These are phyloP conservation scores for Eucalyptus curtisii DNA, from an alignment of 345 rosid species.

Conservation along the genomic window DNA sequence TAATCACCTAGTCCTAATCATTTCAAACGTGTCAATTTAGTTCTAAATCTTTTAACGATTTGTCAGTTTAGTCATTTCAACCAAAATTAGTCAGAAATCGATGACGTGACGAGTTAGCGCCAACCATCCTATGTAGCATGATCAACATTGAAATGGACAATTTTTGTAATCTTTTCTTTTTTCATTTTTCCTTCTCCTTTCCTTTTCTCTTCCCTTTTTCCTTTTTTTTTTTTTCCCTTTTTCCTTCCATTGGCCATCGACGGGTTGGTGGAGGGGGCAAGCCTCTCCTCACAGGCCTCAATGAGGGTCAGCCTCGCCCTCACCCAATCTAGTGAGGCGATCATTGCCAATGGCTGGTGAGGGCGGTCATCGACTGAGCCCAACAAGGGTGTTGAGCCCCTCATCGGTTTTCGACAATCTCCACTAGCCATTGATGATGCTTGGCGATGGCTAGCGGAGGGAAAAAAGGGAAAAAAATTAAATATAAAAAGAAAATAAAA, in stretches of 20 bases:
- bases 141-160: neutral
- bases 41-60: neutral
- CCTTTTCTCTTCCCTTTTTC: neutral
- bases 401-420: neutral
- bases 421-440: neutral
- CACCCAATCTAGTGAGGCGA: neutral
- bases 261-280: neutral
- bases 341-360: neutral
- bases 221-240: neutral
- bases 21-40: neutral
- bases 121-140: neutral
- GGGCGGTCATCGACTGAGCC: neutral
- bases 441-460: accelerated
- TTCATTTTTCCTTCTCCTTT: neutral
- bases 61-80: neutral
- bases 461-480: neutral
- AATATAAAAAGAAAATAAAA: neutral
- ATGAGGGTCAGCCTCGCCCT: neutral
- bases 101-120: accelerated
- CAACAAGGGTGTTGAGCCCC: neutral
- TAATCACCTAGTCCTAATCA: neutral
- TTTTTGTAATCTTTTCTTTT: neutral
- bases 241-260: neutral
- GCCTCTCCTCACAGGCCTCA: neutral
- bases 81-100: neutral